Evolutionary conservation across 768 basidiomycete genomes (phyloP).

Genomic region (Heimioporus sp.): DNA sequence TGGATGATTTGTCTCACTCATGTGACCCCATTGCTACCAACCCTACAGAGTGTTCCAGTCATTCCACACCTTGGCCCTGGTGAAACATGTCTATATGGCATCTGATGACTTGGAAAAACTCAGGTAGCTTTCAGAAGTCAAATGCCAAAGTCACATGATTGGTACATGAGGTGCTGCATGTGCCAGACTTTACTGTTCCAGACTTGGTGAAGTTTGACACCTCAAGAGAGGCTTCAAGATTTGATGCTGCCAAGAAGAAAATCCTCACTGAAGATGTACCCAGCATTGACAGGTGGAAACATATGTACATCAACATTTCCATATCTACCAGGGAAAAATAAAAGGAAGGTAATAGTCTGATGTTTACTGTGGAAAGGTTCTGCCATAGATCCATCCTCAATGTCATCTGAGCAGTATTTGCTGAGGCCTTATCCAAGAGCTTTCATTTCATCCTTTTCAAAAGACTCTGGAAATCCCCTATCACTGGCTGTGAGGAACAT

Average conservation of each 20-base stretch:
- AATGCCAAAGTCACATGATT: neutral
- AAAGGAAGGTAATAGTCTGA: neutral
- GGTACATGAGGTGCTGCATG: neutral
- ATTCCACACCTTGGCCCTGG: constrained; percentile 13
- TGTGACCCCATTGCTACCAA: neutral
- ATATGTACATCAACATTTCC: no score
- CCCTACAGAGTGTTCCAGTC: neutral
- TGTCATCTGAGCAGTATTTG: constrained; percentile 10
- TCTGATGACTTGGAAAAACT: constrained; percentile 5
- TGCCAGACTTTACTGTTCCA: no score
- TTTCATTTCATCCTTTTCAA: constrained; percentile 27
- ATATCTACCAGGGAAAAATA: constrained; percentile 1
- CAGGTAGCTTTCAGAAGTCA: constrained; percentile 1
- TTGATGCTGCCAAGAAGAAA: no score
- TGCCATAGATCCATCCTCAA: constrained; percentile 11
- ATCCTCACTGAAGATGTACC: no score
- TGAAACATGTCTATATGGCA: constrained; percentile 8
- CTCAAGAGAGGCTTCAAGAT: no score
- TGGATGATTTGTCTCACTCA: neutral
- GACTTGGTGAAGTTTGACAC: no score
- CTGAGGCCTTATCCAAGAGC: neutral
- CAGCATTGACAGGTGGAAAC: no score
- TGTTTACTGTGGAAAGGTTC: constrained; percentile 9
- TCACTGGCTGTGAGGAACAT: neutral
- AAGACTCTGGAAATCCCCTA: neutral